phyloP scores from a whole-genome alignment of 805 yeast genomes.

The Hanseniaspora hatyaiensis region DNA sequence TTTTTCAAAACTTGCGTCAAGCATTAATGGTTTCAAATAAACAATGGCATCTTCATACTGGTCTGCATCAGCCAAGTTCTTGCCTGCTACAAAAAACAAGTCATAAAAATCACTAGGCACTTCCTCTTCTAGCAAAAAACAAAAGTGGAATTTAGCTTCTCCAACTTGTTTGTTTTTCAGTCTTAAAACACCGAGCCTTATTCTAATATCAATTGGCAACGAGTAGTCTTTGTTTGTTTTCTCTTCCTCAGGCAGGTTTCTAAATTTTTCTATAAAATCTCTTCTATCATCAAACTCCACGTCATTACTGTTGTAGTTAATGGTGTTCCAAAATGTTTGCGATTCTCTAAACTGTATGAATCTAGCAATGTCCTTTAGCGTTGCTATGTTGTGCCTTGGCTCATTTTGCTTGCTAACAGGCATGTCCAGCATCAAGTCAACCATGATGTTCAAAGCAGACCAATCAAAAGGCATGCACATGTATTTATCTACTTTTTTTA shows the following conservation, averaged over 20 bases:
- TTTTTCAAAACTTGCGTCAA: conserved; percentile 41
- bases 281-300: conserved; percentile 74
- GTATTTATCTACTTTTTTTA: conserved; percentile 23
- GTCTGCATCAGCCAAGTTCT: conserved; percentile 56
- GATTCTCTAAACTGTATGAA: conserved; percentile 65
- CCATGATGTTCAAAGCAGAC: conserved; percentile 75
- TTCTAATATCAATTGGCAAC: conserved; percentile 79
- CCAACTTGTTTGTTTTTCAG: conserved; percentile 48
- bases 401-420: conserved; percentile 36
- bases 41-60: conserved; percentile 64
- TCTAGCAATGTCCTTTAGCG: conserved; percentile 60
- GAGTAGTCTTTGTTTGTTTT: conserved; percentile 32
- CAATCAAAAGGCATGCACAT: conserved; percentile 57
- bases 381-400: conserved; percentile 50
- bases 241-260: conserved; percentile 30
- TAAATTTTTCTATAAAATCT: conserved; percentile 36
- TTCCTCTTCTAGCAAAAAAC: conserved; percentile 43
- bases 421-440: conserved; percentile 35
- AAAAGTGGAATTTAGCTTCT: conserved; percentile 67
- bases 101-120: conserved; percentile 52
- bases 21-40: conserved; percentile 47
- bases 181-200: conserved; percentile 65
- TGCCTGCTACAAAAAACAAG: conserved; percentile 65
- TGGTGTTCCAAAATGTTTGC: conserved; percentile 34
- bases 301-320: conserved; percentile 43